These are phyloP conservation scores for Ogataea parapolymorpha DNA, from an alignment of 805 yeast species.

Conservation along the genomic window DNA sequence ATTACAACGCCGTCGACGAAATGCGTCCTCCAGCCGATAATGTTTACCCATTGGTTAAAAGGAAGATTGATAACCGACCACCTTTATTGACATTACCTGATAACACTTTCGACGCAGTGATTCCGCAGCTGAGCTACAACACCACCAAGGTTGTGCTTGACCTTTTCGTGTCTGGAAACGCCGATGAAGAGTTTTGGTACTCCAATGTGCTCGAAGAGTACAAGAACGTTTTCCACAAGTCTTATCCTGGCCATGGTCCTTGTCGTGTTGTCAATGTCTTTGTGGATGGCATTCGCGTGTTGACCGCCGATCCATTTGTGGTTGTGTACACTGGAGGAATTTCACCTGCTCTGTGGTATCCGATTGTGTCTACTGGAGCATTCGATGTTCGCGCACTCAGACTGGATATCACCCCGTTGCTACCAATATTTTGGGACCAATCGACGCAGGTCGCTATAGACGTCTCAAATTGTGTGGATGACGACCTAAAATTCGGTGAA, in stretches of 20 bases:
- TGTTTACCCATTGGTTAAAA: slow-evolving; percentile 37
- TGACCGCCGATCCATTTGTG: slow-evolving; percentile 65
- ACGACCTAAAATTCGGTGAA: slow-evolving; percentile 27
- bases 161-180: slow-evolving; percentile 69
- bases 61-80: slow-evolving; percentile 29
- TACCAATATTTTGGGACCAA: slow-evolving; percentile 65
- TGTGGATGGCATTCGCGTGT: slow-evolving; percentile 56
- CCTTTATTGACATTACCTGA: slow-evolving; percentile 48
- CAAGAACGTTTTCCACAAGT: slow-evolving; percentile 42
- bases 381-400: slow-evolving; percentile 71
- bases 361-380: slow-evolving; percentile 70
- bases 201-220: slow-evolving; percentile 51
- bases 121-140: slow-evolving; percentile 50
- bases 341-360: slow-evolving; percentile 77
- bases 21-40: slow-evolving; percentile 37
- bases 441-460: slow-evolving; percentile 41
- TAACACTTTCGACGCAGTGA: slow-evolving; percentile 32
- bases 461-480: slow-evolving; percentile 51
- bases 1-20: slow-evolving; percentile 34
- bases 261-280: slow-evolving; percentile 62
- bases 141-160: slow-evolving; percentile 59
- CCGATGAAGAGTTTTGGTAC: slow-evolving; percentile 84
- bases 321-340: slow-evolving; percentile 78
- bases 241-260: slow-evolving; percentile 64
- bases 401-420: slow-evolving; percentile 64